These are phyloP conservation scores for Podospora pseudocomata DNA, from an alignment of 495 filamentous ascomycete genomes.

Conservation along the genomic window DNA sequence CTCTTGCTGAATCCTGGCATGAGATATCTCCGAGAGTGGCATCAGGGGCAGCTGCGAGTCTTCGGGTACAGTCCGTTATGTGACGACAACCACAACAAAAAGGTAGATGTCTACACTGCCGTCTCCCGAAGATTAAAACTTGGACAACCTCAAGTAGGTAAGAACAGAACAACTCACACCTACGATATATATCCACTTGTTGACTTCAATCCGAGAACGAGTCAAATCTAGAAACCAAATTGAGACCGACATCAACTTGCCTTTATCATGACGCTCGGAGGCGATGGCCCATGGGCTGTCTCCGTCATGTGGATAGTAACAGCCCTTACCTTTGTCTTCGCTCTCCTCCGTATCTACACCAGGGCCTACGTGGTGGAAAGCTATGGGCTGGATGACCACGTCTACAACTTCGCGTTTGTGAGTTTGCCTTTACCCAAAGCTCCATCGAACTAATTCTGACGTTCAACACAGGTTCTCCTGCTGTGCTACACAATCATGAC, in stretches of 20 bases:
- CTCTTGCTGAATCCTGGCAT: neutral
- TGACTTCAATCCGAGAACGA: too few relatives aligned
- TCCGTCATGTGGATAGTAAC: neutral
- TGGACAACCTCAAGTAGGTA: neutral
- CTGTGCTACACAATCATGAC: conserved; percentile 31
- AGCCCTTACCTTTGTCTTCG: neutral
- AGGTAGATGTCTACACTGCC: neutral
- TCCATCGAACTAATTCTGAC: neutral
- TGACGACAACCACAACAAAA: neutral
- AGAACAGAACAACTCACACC: neutral
- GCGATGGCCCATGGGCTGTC: neutral
- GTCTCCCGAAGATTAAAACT: neutral
- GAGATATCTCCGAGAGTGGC: neutral
- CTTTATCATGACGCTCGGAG: neutral
- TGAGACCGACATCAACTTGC: neutral
- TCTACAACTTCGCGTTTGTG: conserved; percentile 27
- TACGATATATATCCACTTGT: neutral
- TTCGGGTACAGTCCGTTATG: neutral
- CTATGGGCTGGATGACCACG: conserved; percentile 34
- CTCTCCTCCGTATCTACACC: neutral
- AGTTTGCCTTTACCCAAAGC: neutral
- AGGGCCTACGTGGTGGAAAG: neutral
- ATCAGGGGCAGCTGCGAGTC: neutral
- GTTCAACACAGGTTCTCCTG: conserved; percentile 21
- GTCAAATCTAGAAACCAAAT: neutral